These are phyloP conservation scores for Rhodosporidiobolus sp. DNA, from an alignment of 768 basidiomycete species.

Conservation along the genomic window DNA sequence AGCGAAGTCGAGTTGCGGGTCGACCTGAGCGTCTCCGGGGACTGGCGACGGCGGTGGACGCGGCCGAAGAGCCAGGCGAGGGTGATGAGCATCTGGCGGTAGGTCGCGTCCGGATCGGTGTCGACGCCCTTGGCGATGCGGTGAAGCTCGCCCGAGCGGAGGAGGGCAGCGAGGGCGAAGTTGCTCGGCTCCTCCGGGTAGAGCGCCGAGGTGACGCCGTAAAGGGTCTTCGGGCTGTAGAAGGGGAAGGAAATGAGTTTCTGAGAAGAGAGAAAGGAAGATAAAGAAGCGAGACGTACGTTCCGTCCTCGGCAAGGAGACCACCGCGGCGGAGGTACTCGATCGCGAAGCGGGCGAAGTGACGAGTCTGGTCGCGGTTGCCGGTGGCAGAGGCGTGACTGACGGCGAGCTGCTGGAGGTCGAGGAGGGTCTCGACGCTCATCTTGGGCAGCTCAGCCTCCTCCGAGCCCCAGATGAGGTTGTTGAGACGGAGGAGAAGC, in stretches of 20 bases:
- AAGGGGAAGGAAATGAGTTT: not conserved
- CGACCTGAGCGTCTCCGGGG: conserved; percentile 51
- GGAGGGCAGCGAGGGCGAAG: conserved; percentile 61
- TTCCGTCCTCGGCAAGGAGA: conserved; percentile 58
- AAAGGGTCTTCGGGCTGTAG: conserved; percentile 35
- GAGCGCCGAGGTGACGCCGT: conserved; percentile 38
- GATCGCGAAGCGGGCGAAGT: conserved; percentile 67
- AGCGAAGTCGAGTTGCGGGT: conserved; percentile 56
- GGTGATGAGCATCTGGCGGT: conserved; percentile 57
- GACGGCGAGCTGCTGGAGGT: conserved; percentile 62
- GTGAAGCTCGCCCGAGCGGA: conserved; percentile 62
- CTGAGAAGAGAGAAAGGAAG: conserved; percentile 49
- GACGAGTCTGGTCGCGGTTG: conserved; percentile 60
- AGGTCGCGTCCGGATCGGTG: conserved; percentile 51
- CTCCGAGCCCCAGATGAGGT: conserved; percentile 61
- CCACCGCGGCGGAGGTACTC: conserved; percentile 64
- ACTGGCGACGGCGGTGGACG: conserved; percentile 56
- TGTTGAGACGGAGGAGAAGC: conserved; percentile 63
- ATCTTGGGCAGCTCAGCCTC: conserved; percentile 50
- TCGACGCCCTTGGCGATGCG: conserved; percentile 54
- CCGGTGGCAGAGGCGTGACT: conserved; percentile 33
- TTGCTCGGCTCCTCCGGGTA: conserved; percentile 67
- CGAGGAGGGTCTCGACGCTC: conserved; percentile 58
- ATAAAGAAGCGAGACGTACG: conserved; percentile 60
- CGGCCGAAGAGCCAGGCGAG: conserved; percentile 67